Evolutionary conservation across 192 early-diverging fungal species (phyloP).

Genomic region (Podila minutissima): DNA sequence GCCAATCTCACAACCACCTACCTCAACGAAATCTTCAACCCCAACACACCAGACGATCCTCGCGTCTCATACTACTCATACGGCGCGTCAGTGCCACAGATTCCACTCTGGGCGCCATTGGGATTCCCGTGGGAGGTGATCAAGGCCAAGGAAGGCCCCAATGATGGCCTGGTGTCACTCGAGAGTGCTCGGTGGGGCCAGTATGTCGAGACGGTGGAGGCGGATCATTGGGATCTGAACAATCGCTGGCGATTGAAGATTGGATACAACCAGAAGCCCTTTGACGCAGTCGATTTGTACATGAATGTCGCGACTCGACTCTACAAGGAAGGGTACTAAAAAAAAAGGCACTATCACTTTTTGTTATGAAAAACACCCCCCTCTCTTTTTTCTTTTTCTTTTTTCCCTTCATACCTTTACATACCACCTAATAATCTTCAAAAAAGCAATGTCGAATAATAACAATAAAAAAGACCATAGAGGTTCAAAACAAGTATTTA

Average conservation of each 20-base stretch:
- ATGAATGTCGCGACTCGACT: constrained; percentile 72
- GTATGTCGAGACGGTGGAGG: constrained; percentile 81
- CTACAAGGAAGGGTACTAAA: constrained; percentile 71
- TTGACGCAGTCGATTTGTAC: constrained; percentile 81
- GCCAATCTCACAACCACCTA: constrained; percentile 91
- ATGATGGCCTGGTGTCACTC: constrained; percentile 92
- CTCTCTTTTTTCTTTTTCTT: background rate
- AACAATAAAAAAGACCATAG: background rate
- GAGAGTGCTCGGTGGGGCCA: constrained; percentile 89
- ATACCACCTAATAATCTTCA: background rate
- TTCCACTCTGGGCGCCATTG: constrained; percentile 76
- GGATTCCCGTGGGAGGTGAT: constrained; percentile 85
- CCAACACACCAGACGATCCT: constrained; percentile 81
- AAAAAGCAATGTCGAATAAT: background rate
- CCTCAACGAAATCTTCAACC: constrained; percentile 88
- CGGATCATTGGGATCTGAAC: constrained; percentile 92
- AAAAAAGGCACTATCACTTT: background rate
- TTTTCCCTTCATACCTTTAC: background rate
- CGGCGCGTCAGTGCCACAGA: constrained; percentile 75
- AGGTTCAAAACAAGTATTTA: too few relatives aligned
- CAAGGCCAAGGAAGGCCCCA: constrained; percentile 80
- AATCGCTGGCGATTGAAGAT: constrained; percentile 56
- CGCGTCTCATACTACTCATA: constrained; percentile 84
- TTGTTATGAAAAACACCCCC: background rate
- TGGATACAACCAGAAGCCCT: constrained; percentile 52